phyloP scores from a whole-genome alignment of 2,329 filamentous ascomycete species.

The Colletotrichum tamarilloi region DNA sequence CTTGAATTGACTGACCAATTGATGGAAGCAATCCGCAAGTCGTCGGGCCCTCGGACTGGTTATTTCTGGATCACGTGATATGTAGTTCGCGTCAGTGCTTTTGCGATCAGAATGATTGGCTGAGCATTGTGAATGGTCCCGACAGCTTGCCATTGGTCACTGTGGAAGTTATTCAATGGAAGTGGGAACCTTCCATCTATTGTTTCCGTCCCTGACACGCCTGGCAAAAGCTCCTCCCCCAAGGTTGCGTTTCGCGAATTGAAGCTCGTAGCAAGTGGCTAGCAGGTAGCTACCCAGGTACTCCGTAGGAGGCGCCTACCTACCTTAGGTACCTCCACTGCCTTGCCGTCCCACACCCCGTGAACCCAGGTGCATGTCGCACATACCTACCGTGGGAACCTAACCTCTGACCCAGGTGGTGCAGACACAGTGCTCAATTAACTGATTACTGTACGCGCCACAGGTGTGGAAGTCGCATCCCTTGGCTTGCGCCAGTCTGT shows the following conservation, averaged over 20 bases:
- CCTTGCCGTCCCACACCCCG: neutral
- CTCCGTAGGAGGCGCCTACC: no score
- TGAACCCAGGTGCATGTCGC: neutral
- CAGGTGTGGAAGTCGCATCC: slow-evolving; percentile 19
- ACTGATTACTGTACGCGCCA: slow-evolving; percentile 6
- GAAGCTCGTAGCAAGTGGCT: no score
- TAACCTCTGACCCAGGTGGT: neutral
- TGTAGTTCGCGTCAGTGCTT: neutral
- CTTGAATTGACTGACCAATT: neutral
- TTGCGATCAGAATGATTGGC: neutral
- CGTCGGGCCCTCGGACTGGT: neutral
- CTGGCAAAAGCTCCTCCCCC: no score
- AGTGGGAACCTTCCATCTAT: neutral
- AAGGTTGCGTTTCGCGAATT: no score
- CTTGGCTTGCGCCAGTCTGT: slow-evolving; percentile 13
- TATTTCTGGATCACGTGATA: neutral
- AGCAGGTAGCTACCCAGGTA: no score
- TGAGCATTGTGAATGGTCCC: neutral
- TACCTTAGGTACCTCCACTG: neutral
- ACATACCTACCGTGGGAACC: neutral
- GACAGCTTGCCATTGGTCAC: neutral
- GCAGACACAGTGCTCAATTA: neutral
- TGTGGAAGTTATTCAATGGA: neutral
- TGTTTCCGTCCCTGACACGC: neutral
- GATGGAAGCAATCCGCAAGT: neutral